Conservation (phyloP, 768 basidiomycete species). For the Suillus sp. region DNA sequence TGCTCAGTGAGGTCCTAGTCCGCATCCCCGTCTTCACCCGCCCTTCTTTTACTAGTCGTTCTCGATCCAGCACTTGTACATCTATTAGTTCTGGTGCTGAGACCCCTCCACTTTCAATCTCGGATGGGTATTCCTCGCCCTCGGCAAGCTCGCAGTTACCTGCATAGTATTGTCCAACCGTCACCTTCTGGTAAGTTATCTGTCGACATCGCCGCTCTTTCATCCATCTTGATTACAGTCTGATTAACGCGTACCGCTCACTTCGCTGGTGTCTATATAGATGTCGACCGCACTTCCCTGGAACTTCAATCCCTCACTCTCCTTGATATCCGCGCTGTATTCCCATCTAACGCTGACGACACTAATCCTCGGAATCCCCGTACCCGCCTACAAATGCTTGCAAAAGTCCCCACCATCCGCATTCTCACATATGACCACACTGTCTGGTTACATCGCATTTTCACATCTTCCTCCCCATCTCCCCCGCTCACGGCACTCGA, state of each 20-base stretch:
- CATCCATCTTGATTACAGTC: too few species aligned
- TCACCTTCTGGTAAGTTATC: background rate
- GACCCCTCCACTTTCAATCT: conserved; percentile 70
- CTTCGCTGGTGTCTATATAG: conserved; percentile 21
- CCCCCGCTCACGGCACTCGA: conserved; percentile 24
- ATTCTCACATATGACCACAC: conserved; percentile 35
- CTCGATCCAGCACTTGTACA: conserved; percentile 72
- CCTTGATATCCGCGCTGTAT: conserved; percentile 32
- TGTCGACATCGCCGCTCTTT: too few species aligned
- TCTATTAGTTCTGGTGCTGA: conserved; percentile 61
- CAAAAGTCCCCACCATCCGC: conserved; percentile 38
- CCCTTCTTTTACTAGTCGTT: conserved; percentile 49
- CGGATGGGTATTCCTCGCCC: conserved; percentile 64
- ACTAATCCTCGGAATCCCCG: background rate
- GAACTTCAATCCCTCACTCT: conserved; percentile 47
- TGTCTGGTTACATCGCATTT: conserved; percentile 45
- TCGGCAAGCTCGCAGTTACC: conserved; percentile 69
- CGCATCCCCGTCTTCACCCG: conserved; percentile 58
- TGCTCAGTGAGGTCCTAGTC: conserved; percentile 31
- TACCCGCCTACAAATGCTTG: conserved; percentile 35
- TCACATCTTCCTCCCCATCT: conserved; percentile 30
- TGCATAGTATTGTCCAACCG: background rate
- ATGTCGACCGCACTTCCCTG: conserved; percentile 35
- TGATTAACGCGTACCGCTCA: conserved; percentile 20
- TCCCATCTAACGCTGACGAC: conserved; percentile 18